Conservation (phyloP, 1,284 basidiomycete genomes). For the Boletus sp. region DNA sequence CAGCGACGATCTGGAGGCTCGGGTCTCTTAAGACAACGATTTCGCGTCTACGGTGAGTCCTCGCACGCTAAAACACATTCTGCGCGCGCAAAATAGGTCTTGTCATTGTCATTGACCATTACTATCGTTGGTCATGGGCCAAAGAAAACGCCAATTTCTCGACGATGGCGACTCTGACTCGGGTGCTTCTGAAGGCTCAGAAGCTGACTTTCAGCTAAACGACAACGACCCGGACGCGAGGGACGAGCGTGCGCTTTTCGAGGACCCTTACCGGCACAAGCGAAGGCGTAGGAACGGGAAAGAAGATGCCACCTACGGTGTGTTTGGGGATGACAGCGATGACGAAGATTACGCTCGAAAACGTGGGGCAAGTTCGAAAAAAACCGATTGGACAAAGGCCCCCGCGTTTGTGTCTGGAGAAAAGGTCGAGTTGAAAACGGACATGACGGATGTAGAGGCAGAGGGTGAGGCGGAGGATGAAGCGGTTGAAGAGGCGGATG, state of each 20-base stretch:
- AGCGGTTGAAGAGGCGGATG: conserved; percentile 34
- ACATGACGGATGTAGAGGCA: conserved; percentile 42
- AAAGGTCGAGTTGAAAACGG: conserved; percentile 46
- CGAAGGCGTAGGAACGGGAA: conserved; percentile 63
- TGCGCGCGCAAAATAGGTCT: conserved; percentile 1
- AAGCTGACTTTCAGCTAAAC: conserved; percentile 43
- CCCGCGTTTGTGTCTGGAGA: conserved; percentile 70
- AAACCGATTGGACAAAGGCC: conserved; percentile 70
- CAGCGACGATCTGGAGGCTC: not conserved
- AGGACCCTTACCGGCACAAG: conserved; percentile 74
- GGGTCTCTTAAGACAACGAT: not conserved
- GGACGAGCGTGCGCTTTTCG: conserved; percentile 76
- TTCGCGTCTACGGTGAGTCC: conserved; percentile 14
- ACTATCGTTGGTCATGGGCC: conserved; percentile 55
- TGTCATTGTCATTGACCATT: conserved; percentile 9
- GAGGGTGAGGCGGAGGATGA: conserved; percentile 35
- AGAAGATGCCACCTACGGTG: conserved; percentile 77
- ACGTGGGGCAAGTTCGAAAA: conserved; percentile 32
- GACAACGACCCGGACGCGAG: conserved; percentile 66
- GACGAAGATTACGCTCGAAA: conserved; percentile 44
- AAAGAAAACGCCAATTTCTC: conserved; percentile 75
- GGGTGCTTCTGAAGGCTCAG: conserved; percentile 57
- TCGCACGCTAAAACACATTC: conserved; percentile 2
- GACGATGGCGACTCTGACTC: conserved; percentile 70
- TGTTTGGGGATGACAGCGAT: conserved; percentile 77